Evolutionary conservation across 352 stramenopile genomes (phyloP).

Genomic region (Blastocystis hominis): DNA sequence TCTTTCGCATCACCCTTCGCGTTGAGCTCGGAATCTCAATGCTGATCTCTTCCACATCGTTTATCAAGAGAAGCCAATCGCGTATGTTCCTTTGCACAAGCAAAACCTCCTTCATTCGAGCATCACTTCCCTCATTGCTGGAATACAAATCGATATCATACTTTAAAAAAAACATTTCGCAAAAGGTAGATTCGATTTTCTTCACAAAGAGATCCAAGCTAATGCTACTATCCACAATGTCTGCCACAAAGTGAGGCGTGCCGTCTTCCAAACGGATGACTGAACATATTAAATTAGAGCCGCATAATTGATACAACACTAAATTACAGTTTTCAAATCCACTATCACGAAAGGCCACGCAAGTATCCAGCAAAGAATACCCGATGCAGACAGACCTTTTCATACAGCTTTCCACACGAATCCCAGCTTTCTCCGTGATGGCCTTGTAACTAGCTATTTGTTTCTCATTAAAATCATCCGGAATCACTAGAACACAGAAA

Average conservation of each 20-base stretch:
- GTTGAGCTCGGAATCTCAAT: neutral
- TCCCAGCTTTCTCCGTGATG: neutral
- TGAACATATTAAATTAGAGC: neutral
- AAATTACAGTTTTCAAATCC: neutral
- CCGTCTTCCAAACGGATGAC: neutral
- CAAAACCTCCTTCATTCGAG: neutral
- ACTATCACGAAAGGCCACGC: too few relatives aligned
- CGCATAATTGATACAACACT: neutral
- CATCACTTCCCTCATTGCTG: neutral
- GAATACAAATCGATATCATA: constrained; percentile 12
- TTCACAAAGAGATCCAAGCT: neutral
- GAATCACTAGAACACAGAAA: neutral
- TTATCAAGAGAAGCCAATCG: neutral
- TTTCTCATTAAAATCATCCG: neutral
- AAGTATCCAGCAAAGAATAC: neutral
- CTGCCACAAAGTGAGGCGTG: neutral
- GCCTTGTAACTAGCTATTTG: neutral
- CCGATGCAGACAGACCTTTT: neutral
- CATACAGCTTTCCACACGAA: neutral
- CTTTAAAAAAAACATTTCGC: neutral
- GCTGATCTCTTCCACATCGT: neutral
- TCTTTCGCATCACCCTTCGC: neutral
- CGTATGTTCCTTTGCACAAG: neutral
- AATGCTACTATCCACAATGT: neutral
- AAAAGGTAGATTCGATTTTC: neutral